These are phyloP conservation scores for Lunasporangiospora selenospora DNA, from an alignment of 192 early-diverging fungal species.

Conservation along the genomic window DNA sequence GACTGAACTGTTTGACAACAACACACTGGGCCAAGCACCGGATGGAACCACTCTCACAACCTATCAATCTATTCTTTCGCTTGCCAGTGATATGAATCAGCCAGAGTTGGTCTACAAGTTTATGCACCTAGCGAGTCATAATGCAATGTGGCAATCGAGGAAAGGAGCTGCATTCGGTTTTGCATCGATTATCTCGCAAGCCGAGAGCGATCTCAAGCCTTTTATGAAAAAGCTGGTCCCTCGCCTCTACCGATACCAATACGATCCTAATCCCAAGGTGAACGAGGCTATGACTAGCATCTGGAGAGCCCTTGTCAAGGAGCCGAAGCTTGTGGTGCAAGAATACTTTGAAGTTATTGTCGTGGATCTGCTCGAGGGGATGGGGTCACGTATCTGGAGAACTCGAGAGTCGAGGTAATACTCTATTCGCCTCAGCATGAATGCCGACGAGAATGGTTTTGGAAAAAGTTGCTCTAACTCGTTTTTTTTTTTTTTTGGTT, in stretches of 20 bases:
- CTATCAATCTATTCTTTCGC: constrained; percentile 81
- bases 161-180: constrained; percentile 91
- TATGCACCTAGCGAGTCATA: constrained; percentile 91
- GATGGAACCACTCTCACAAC: constrained; percentile 75
- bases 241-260: constrained; percentile 87
- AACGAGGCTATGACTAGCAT: constrained; percentile 90
- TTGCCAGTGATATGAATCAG: constrained; percentile 94
- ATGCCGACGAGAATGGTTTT: constrained; percentile 20
- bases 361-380: constrained; percentile 75
- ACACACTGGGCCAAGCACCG: constrained; percentile 74
- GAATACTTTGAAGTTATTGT: constrained; percentile 83
- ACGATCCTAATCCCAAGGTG: constrained; percentile 89
- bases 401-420: constrained; percentile 84
- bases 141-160: constrained; percentile 90
- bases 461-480: constrained; percentile 27
- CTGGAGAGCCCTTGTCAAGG: constrained; percentile 79
- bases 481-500: too few species aligned
- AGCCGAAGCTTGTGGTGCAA: constrained; percentile 73
- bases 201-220: constrained; percentile 82
- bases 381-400: constrained; percentile 87
- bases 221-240: constrained; percentile 81
- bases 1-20: constrained; percentile 75
- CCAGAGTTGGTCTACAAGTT: constrained; percentile 94
- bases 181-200: constrained; percentile 76
- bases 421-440: constrained; percentile 37